These are phyloP conservation scores for Thielaviopsis musarum DNA, from an alignment of 2,329 filamentous ascomycete genomes.

Conservation along the genomic window DNA sequence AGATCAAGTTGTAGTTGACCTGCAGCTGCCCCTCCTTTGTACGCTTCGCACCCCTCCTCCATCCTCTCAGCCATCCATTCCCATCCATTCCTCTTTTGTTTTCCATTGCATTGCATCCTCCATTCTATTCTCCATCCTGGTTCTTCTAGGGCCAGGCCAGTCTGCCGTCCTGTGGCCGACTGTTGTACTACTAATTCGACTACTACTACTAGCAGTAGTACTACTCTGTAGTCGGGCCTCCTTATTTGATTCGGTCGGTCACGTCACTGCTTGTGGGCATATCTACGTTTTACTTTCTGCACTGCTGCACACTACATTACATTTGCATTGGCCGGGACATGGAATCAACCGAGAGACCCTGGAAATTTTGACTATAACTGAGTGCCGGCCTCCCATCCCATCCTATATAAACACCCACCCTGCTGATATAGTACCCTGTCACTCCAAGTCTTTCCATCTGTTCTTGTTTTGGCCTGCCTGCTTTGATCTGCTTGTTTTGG, in stretches of 20 bases:
- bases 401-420: too few relatives aligned
- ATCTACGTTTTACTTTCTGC: neutral
- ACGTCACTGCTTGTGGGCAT: neutral
- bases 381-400: neutral
- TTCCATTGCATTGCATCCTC: too few relatives aligned
- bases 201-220: neutral
- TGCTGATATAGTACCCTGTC: neutral
- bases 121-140: neutral
- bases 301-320: neutral
- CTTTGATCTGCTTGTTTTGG: too few relatives aligned
- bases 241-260: neutral
- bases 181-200: neutral
- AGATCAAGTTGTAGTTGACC: neutral
- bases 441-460: too few relatives aligned
- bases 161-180: neutral
- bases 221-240: neutral
- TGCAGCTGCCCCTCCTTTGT: neutral
- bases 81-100: neutral
- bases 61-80: neutral
- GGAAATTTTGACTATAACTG: neutral
- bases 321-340: neutral
- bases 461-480: too few relatives aligned
- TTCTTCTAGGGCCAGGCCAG: neutral
- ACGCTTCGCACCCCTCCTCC: neutral
- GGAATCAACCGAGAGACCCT: neutral